A percentile compares a stretch with the other conserved stretches of the same genome.
Conservation (phyloP, 2,329 filamentous ascomycete genomes). For the Stagonosporopsis cucurbitacearum region DNA sequence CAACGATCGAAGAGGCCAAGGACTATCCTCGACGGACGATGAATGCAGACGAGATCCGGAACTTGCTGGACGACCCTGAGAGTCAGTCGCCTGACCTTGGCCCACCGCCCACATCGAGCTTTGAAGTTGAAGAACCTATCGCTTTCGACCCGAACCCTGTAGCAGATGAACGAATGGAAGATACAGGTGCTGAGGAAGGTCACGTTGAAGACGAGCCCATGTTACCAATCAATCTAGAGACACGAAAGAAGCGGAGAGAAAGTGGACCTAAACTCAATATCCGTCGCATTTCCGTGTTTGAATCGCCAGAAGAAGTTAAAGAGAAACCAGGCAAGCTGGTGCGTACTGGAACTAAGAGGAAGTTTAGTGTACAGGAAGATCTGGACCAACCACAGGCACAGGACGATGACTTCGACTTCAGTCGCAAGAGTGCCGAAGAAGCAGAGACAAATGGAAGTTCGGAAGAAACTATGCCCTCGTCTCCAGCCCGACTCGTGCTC, state of each 20-base stretch:
- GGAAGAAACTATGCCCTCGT: slow-evolving; percentile 27
- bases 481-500: slow-evolving; percentile 47
- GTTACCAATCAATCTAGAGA: slow-evolving; percentile 59
- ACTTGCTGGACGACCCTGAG: slow-evolving; percentile 59
- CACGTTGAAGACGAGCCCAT: slow-evolving; percentile 47
- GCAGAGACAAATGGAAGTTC: slow-evolving; percentile 25
- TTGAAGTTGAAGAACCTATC: slow-evolving; percentile 58
- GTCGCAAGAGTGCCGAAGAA: slow-evolving; percentile 43
- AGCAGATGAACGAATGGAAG: slow-evolving; percentile 32
- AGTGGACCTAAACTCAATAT: slow-evolving; percentile 54
- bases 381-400: slow-evolving; percentile 48
- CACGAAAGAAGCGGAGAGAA: slow-evolving; percentile 59
- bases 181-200: slow-evolving; percentile 43
- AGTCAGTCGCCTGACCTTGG: slow-evolving; percentile 73
- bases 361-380: slow-evolving; percentile 61
- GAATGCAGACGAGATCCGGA: slow-evolving; percentile 66
- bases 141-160: slow-evolving; percentile 49
- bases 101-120: slow-evolving; percentile 61
- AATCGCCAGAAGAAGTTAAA: slow-evolving; percentile 47
- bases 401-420: slow-evolving; percentile 56
- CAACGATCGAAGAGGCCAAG: slow-evolving; percentile 74
- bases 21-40: slow-evolving; percentile 71
- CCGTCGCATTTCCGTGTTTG: slow-evolving; percentile 53
- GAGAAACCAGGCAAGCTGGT: slow-evolving; percentile 36
- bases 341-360: slow-evolving; percentile 62